Evolutionary conservation across 2,329 filamentous ascomycete genomes (phyloP).

Genomic region (Pseudogymnoascus sp.): DNA sequence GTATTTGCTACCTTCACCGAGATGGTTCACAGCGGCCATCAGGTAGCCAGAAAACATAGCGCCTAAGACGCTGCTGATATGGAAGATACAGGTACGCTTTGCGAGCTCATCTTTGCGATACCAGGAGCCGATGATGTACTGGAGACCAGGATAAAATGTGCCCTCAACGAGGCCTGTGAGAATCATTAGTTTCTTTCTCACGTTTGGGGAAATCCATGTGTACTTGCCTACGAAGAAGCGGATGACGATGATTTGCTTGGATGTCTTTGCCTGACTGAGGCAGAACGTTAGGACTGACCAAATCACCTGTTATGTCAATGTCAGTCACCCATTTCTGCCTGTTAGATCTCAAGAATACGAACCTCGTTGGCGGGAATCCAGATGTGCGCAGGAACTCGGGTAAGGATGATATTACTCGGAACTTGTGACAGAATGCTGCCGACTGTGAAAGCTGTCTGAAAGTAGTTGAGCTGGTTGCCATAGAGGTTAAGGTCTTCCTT

Average conservation of each 20-base stretch:
- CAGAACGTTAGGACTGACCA: constrained; percentile 33
- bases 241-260: constrained; percentile 31
- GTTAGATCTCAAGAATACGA: constrained; percentile 24
- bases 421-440: constrained; percentile 45
- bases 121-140: constrained; percentile 51
- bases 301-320: constrained; percentile 28
- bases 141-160: constrained; percentile 46
- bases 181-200: constrained; percentile 27
- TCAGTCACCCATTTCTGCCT: constrained; percentile 22
- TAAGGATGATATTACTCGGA: constrained; percentile 43
- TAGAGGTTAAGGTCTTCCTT: constrained; percentile 42
- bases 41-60: constrained; percentile 42
- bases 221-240: constrained; percentile 31
- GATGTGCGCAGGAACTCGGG: constrained; percentile 36
- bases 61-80: constrained; percentile 19
- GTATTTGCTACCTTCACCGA: constrained; percentile 40
- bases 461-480: constrained; percentile 42
- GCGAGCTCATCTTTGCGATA: constrained; percentile 49
- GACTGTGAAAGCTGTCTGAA: constrained; percentile 43
- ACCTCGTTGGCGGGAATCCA: constrained; percentile 42
- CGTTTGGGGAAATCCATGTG: constrained; percentile 4
- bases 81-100: constrained; percentile 51
- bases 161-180: constrained; percentile 40
- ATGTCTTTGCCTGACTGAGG: constrained; percentile 27
- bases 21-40: constrained; percentile 42